Evolutionary conservation across 805 yeast genomes (phyloP).

Genomic region (baker's yeast (Saccharomyces cerevisiae)): DNA sequence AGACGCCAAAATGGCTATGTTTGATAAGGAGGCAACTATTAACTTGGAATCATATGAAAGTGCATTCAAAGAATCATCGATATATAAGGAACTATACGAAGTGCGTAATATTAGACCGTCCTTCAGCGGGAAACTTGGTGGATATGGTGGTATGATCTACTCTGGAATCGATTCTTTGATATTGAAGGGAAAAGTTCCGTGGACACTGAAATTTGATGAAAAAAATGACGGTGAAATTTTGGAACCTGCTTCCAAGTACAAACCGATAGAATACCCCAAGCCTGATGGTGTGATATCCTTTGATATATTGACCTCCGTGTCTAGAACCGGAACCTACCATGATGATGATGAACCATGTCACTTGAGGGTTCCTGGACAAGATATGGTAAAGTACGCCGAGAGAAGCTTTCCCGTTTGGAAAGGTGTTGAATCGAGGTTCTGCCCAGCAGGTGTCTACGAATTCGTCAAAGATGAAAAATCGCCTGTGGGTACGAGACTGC

Average conservation of each 20-base stretch:
- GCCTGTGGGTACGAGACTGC: slow-evolving; percentile 66
- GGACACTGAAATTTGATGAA: slow-evolving; percentile 66
- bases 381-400: slow-evolving; percentile 57
- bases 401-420: slow-evolving; percentile 63
- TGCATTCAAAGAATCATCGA: slow-evolving; percentile 73
- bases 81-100: slow-evolving; percentile 68
- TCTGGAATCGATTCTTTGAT: slow-evolving; percentile 79
- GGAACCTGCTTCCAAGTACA: slow-evolving; percentile 51
- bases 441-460: slow-evolving; percentile 98
- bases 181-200: slow-evolving; percentile 73
- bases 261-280: slow-evolving; percentile 82
- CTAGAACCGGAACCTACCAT: slow-evolving; percentile 93
- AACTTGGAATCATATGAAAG: slow-evolving; percentile 53
- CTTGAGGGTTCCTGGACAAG: slow-evolving; percentile 59
- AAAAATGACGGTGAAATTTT: slow-evolving; percentile 67
- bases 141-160: slow-evolving; percentile 72
- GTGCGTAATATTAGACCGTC: slow-evolving; percentile 92
- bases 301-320: slow-evolving; percentile 88
- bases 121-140: slow-evolving; percentile 66
- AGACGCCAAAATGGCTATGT: slow-evolving; percentile 19
- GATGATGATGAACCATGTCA: slow-evolving; percentile 92
- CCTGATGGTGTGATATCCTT: slow-evolving; percentile 92
- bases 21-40: slow-evolving; percentile 34
- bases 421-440: slow-evolving; percentile 87
- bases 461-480: slow-evolving; percentile 57